phyloP scores from a whole-genome alignment of 1,139 yeast genomes.

The Saccharomycopsis phalli region DNA sequence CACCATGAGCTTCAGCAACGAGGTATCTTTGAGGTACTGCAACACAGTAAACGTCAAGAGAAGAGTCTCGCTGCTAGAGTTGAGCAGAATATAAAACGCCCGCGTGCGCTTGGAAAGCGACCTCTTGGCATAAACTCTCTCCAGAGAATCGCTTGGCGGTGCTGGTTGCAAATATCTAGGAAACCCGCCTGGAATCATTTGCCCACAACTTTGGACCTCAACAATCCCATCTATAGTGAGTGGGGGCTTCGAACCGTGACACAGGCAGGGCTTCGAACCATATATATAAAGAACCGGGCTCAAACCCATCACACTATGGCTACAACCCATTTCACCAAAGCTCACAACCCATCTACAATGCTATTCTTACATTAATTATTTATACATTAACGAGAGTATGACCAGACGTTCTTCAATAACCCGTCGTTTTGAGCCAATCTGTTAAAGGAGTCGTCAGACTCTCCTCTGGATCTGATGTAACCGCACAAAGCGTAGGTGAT shows the following conservation, averaged over 20 bases:
- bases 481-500: conserved; percentile 97
- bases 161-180: too few species aligned
- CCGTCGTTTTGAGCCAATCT: conserved; percentile 99
- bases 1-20: conserved; percentile 13
- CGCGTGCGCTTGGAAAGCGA: conserved; percentile 1
- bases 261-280: conserved; percentile 1
- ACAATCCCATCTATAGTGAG: too few species aligned
- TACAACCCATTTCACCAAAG: conserved; percentile 1
- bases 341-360: not conserved
- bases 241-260: too few species aligned
- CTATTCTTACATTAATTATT: not conserved
- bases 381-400: conserved; percentile 91
- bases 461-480: conserved; percentile 85
- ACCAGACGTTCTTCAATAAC: conserved; percentile 96
- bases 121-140: conserved; percentile 1
- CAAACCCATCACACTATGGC: not conserved
- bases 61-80: conserved; percentile 6
- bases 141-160: too few species aligned
- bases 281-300: not conserved
- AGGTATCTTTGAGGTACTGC: conserved; percentile 17
- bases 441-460: conserved; percentile 98
- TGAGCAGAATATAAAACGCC: conserved; percentile 6
- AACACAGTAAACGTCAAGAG: conserved; percentile 10
- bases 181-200: too few species aligned
- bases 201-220: too few species aligned